phyloP scores from a whole-genome alignment of 257 asterid genomes.

The Plectranthus barbatus region DNA sequence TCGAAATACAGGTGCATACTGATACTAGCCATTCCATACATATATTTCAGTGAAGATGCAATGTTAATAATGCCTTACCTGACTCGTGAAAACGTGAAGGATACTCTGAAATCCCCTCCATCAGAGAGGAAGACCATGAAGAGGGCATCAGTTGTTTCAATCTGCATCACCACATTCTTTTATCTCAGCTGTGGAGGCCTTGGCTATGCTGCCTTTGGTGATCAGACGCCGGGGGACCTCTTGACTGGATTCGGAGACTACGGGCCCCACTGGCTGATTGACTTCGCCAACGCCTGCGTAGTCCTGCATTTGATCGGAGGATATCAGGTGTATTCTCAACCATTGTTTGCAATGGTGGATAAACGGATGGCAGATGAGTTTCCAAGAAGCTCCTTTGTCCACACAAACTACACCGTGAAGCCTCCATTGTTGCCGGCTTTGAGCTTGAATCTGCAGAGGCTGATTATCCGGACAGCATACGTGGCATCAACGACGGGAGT shows the following conservation, averaged over 20 bases:
- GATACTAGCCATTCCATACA: slow-evolving; percentile 1
- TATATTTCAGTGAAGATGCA: background rate
- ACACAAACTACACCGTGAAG: slow-evolving; percentile 17
- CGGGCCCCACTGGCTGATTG: slow-evolving; percentile 63
- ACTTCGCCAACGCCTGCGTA: slow-evolving; percentile 60
- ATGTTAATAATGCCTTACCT: background rate
- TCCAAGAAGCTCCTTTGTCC: slow-evolving; percentile 35
- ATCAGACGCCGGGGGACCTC: slow-evolving; percentile 61
- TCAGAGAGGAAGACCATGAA: slow-evolving; percentile 63
- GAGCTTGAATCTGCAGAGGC: slow-evolving; percentile 39
- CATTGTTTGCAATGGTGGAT: slow-evolving; percentile 54
- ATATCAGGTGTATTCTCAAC: slow-evolving; percentile 61
- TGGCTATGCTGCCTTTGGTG: slow-evolving; percentile 80
- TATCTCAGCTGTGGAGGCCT: slow-evolving; percentile 64
- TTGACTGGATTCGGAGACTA: slow-evolving; percentile 52
- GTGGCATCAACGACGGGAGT: slow-evolving; percentile 57
- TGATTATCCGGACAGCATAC: slow-evolving; percentile 48
- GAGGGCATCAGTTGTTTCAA: slow-evolving; percentile 52
- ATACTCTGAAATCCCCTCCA: slow-evolving; percentile 68
- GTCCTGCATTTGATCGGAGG: slow-evolving; percentile 67
- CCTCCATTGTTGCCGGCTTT: slow-evolving; percentile 27
- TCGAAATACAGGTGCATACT: slow-evolving; percentile 63
- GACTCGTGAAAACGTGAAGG: slow-evolving; percentile 23
- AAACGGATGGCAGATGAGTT: slow-evolving; percentile 35
- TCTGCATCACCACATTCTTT: slow-evolving; percentile 50